Conservation (phyloP, 495 filamentous ascomycete genomes). For the Amorphotheca resinae region DNA sequence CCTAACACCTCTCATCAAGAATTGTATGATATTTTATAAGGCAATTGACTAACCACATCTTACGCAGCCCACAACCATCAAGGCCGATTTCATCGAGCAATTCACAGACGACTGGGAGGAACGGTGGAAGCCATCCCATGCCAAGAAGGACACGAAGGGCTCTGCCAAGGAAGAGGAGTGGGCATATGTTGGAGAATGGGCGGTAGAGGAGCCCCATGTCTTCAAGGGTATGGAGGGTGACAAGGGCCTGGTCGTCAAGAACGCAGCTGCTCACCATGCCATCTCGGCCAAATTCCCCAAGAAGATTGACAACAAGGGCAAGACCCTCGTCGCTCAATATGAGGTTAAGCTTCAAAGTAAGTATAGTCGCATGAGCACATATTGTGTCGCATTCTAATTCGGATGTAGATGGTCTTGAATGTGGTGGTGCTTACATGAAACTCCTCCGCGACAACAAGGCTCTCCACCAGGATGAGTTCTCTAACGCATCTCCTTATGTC, state of each 20-base stretch:
- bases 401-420: constrained; percentile 64
- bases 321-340: constrained; percentile 95
- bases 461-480: constrained; percentile 95
- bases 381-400: constrained; percentile 1
- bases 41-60: constrained; percentile 14
- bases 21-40: no score
- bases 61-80: constrained; percentile 64
- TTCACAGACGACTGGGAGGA: constrained; percentile 92
- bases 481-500: constrained; percentile 91
- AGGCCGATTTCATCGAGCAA: constrained; percentile 95
- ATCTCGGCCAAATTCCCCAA: constrained; percentile 98
- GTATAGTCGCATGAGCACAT: constrained; percentile 22
- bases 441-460: constrained; percentile 95
- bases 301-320: constrained; percentile 92
- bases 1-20: background rate
- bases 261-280: constrained; percentile 92
- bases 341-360: constrained; percentile 98
- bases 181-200: constrained; percentile 95
- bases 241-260: constrained; percentile 95
- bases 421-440: constrained; percentile 99
- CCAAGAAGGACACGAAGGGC: constrained; percentile 73
- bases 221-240: constrained; percentile 93
- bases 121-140: constrained; percentile 86
- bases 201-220: constrained; percentile 87
- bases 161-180: constrained; percentile 82